Evolutionary conservation across 305 asterid genomes (phyloP), one percentile per base, ranked within the genome.

Genomic region (Rubia tinctorum): DNA sequence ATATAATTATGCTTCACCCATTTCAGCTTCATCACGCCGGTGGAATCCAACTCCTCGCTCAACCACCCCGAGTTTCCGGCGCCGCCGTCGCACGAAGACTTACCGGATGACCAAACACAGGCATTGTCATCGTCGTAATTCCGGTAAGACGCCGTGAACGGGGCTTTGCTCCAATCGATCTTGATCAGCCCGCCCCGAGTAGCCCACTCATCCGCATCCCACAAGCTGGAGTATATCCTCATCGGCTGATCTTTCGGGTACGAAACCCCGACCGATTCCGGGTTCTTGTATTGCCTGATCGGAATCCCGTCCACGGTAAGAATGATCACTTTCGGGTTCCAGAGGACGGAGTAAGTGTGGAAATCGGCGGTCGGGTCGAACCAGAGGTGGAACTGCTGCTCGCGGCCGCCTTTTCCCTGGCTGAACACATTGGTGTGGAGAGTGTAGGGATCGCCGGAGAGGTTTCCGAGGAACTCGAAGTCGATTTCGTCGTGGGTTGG

Each of bases 151-250:
- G 84, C 89, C 12, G 84, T 77, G 73, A 89, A 89, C 8, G 92
- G 95, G 17, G 93, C 89, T 77, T 73, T 63, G 7, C 73, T 69
- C 95, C 95, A 89, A 9, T 89, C 86, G 1, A 88, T 86, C 76
- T 89, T 89, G 62, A 87, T 76, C 2, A 80, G 68, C 13, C 95
- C 92, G 61, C 95, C 95, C n/a, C 92, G n/a, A n/a, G n/a, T n/a
- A n/a, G n/a, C n/a, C n/a, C n/a, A n/a, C n/a, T n/a, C n/a, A n/a
- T n/a, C n/a, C 0, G 90, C 91, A 15, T 84, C 56, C 96, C 96
- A 89, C 8, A 89, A 22, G 76, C 91, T 89, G n/a, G 85, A 82
- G 68, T 79, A 73, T 42, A 88, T 37, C 76, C 56, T 84, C 96
- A 89, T 89, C 0, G 93, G 69, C 51, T 87, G 90, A 64, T 53